These are phyloP conservation scores for Capsella bursapastoris DNA, from an alignment of 345 rosid genomes.

Conservation along the genomic window DNA sequence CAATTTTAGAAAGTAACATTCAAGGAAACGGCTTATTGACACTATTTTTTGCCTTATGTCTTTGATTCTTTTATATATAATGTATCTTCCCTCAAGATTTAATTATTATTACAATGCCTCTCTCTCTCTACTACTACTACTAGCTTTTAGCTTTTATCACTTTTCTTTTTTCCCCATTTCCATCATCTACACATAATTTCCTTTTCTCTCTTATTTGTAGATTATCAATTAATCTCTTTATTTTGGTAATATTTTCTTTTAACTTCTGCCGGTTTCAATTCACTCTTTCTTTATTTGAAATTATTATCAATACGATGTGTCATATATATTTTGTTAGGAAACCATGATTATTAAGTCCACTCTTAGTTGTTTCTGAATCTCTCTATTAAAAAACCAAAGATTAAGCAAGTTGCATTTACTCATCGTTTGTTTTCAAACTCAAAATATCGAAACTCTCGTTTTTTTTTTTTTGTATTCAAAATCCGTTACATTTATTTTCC, in stretches of 20 bases:
- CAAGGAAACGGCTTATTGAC: constrained; percentile 39
- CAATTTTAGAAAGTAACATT: constrained; percentile 39
- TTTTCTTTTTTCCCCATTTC: constrained; percentile 36
- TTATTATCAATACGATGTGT: constrained; percentile 15
- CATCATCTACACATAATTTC: neutral
- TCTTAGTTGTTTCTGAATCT: constrained; percentile 30
- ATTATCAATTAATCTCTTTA: constrained; percentile 42
- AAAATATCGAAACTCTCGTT: constrained; percentile 28
- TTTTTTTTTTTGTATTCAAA: constrained; percentile 15
- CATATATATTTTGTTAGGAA: constrained; percentile 23
- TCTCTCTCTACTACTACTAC: too few species aligned
- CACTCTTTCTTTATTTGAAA: constrained; percentile 36
- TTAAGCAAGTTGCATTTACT: constrained; percentile 48
- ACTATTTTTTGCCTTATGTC: constrained; percentile 36
- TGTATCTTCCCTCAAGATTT: constrained; percentile 28
- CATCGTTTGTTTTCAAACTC: constrained; percentile 38
- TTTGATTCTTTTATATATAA: constrained; percentile 33
- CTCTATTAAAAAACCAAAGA: constrained; percentile 17
- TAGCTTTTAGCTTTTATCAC: constrained; percentile 11
- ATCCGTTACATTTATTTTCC: constrained; percentile 35
- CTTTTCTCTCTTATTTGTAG: constrained; percentile 17
- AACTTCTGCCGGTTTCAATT: constrained; percentile 41
- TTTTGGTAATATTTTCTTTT: constrained; percentile 37
- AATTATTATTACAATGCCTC: too few species aligned
- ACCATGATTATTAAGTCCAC: constrained; percentile 7